Evolutionary conservation across 2,329 filamentous ascomycete species (phyloP).

Genomic region (Paraconiothyrium sp.): DNA sequence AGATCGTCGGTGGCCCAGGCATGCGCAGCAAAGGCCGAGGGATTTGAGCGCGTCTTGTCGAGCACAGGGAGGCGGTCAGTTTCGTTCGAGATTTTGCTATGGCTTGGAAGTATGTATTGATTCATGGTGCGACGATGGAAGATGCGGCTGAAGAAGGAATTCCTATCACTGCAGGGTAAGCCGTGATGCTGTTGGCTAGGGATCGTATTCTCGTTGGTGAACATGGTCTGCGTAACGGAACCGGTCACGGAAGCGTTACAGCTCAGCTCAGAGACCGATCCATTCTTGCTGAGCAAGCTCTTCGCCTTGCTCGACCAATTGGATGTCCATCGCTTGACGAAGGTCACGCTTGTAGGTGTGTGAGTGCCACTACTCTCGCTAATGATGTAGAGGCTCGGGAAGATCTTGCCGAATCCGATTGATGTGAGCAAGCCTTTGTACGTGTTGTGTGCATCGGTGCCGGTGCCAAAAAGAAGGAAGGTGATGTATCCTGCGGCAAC

Average conservation of each 20-base stretch:
- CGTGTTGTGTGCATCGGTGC: slow-evolving; percentile 62
- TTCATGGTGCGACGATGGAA: slow-evolving; percentile 23
- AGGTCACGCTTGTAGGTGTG: slow-evolving; percentile 28
- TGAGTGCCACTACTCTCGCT: slow-evolving; percentile 24
- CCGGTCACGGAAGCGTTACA: slow-evolving; percentile 19
- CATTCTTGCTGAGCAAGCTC: slow-evolving; percentile 33
- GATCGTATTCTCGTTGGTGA: slow-evolving; percentile 15
- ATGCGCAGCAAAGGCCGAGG: slow-evolving; percentile 24
- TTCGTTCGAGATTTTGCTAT: slow-evolving; percentile 17
- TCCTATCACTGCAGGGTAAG: neutral
- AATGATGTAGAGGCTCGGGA: slow-evolving; percentile 38
- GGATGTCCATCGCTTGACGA: slow-evolving; percentile 28
- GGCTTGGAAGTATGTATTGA: slow-evolving; percentile 32
- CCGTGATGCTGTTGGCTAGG: neutral
- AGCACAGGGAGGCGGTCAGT: slow-evolving; percentile 8
- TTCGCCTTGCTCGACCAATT: slow-evolving; percentile 35
- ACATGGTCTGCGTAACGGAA: slow-evolving; percentile 27
- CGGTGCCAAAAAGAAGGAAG: slow-evolving; percentile 73
- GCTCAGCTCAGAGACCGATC: slow-evolving; percentile 27
- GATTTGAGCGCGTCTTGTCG: slow-evolving; percentile 12
- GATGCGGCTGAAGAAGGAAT: slow-evolving; percentile 32
- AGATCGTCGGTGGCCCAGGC: slow-evolving; percentile 36
- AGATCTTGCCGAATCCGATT: slow-evolving; percentile 41
- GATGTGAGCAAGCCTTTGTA: slow-evolving; percentile 39
- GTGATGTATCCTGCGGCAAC: slow-evolving; percentile 63